These are phyloP conservation scores for Amphibolis antarctica DNA, from an alignment of 106 monocot genomes.

Conservation along the genomic window DNA sequence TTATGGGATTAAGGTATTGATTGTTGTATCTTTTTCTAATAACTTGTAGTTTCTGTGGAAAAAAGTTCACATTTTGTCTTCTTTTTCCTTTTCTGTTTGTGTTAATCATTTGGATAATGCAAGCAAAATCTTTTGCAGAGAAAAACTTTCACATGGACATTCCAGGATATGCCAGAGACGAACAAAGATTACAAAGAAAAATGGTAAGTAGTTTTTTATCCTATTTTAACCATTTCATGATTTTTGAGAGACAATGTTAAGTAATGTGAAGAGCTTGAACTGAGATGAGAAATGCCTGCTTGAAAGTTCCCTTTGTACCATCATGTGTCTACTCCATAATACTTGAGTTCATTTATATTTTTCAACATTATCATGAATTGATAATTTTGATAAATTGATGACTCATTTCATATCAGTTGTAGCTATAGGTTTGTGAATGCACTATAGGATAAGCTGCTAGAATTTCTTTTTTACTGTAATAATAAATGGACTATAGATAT, in stretches of 20 bases:
- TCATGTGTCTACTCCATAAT: not conserved
- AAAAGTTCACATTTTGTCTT: not conserved
- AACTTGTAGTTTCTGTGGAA: not conserved
- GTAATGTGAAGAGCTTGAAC: not conserved
- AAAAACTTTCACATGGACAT: slow-evolving; percentile 19
- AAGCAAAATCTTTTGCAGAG: slow-evolving; percentile 8
- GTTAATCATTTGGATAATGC: not conserved
- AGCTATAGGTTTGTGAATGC: too few species aligned
- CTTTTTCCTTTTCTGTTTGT: not conserved
- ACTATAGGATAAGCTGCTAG: too few species aligned
- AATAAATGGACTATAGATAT: too few species aligned
- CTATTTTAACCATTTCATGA: not conserved
- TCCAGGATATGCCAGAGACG: slow-evolving; percentile 14
- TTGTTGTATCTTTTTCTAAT: not conserved
- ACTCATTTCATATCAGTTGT: too few species aligned
- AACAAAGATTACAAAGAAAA: slow-evolving; percentile 11
- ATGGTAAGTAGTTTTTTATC: slow-evolving; percentile 7
- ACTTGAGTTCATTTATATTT: not conserved
- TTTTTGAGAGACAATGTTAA: not conserved
- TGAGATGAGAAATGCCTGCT: not conserved
- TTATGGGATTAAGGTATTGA: too few species aligned
- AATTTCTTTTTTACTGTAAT: too few species aligned
- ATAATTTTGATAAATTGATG: not conserved
- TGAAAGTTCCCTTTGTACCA: not conserved
- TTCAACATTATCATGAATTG: not conserved